Base-by-base conservation (phyloP, 192 early-diverging fungal genomes). In the Backusella sp. region DNA sequence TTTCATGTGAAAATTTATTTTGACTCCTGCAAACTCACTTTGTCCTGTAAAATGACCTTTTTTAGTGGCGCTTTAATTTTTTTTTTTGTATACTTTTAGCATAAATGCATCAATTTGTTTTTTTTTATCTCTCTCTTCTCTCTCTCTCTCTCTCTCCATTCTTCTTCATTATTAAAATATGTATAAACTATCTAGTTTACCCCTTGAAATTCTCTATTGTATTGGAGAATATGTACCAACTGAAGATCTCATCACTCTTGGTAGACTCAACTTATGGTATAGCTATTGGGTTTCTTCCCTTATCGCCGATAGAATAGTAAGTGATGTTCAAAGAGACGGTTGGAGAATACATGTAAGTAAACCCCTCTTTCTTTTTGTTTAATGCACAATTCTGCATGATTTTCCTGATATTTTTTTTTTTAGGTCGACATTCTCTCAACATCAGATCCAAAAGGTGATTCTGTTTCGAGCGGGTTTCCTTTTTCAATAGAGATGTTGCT, bases 341-440 rank as follows among this genome's bases (percentile, higher is more conserved):
- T 71, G 70, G 70, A 71, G 70, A 71, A 71, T 71, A 26, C 70
- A 71, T 46, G 70, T 71, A 71, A 70, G 36, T 17, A 21, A 0
- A 62, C 12, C 12, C 23, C 21, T 6, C 53, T 56, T 7, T 21
- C n/a, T 11, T 62, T 62, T n/a, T 62, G 2, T 62, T 62, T 19
- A 49, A 49, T 49, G 15, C 46, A 49, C 46, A 28, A 23, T 6
- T 28, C 8, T 62, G 26, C 26, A 28, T 62, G 11, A 28, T 62
- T 62, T 28, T 62, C 23, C 0, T 28, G 26, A 62, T 28, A 11
- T 12, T 62, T 62, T 42, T 42, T 42, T 14, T 42, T 11, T 28
- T 71, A 71, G 70, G 42, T 71, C 42, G 70, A 71, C 23, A 44
- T 71, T 19, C 39, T 71, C 15, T 39, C 70, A 30, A 71, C 41